Evolutionary conservation across 441 rosid species (phyloP), one percentile per base, ranked within the genome.

Genomic region (Croton setiger): DNA sequence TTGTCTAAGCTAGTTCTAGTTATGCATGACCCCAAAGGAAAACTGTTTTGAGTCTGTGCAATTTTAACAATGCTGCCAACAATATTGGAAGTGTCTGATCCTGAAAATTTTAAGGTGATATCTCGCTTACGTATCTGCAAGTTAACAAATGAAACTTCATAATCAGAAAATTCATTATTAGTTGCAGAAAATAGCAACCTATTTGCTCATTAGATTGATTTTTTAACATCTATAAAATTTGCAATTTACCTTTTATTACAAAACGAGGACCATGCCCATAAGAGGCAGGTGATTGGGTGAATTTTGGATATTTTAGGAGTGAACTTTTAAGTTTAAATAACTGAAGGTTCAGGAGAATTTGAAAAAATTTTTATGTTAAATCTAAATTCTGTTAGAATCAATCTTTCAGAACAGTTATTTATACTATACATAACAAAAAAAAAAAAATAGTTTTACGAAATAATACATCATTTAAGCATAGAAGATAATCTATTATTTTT

Each of bases 1-100:
- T 94, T 89, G 83, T 91, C 98, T 62, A 94, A 74, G 80, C 85
- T 87, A 48, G 85, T 76, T 78, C 96, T 82, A 72, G 71, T 89
- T 5, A 94, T 82, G 74, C 98, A 94, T 15, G 97, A 84, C 31
- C 98, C 98, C 53, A 89, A 4, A 3, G 97, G 96, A 69, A 91
- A 94, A 69, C 88, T 85, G 70, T 89, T 91, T 67, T 84, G 81
- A 18, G 80, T 86, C 84, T 91, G 98, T 44, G 63, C 73, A 62
- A 94, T 84, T 41, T 75, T 81, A 58, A 90, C 84, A 39, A 69
- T 59, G 72, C 74, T 76, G 59, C 88, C 90, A 21, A 61, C 69
- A 63, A 79, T 45, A 72, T 63, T 68, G 77, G 72, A 73, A 9
- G 73, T 66, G 37, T 76, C 83, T 0, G 74, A 65, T 72, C 85